These are phyloP conservation scores for Suillus fuscotomentosus DNA, from an alignment of 768 basidiomycete genomes.

Conservation along the genomic window DNA sequence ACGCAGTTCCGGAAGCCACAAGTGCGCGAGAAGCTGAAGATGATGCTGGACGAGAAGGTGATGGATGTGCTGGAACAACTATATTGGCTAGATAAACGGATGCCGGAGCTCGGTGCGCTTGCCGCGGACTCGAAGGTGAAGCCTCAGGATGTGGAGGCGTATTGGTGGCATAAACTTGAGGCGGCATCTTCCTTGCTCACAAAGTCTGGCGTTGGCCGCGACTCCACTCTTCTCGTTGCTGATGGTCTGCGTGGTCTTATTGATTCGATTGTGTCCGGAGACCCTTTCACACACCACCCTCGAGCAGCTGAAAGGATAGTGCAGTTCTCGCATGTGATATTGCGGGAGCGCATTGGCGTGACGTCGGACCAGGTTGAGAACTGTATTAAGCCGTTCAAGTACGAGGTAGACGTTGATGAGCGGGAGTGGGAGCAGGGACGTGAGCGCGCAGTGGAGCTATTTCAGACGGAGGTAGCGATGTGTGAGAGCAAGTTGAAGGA, in stretches of 20 bases:
- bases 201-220: constrained; percentile 93
- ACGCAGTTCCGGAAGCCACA: constrained; percentile 85
- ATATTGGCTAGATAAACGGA: constrained; percentile 93
- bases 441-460: constrained; percentile 68
- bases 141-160: constrained; percentile 77
- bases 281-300: constrained; percentile 93
- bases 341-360: constrained; percentile 88
- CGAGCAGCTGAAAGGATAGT: constrained; percentile 85
- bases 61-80: constrained; percentile 97
- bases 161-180: constrained; percentile 96
- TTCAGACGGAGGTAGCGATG: constrained; percentile 80
- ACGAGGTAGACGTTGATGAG: constrained; percentile 92
- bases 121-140: constrained; percentile 69
- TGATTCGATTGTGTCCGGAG: constrained; percentile 82
- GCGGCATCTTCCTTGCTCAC: constrained; percentile 91
- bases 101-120: constrained; percentile 69
- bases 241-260: constrained; percentile 89
- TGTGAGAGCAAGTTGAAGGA: constrained; percentile 87
- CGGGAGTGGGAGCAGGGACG: constrained; percentile 91
- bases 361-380: constrained; percentile 99
- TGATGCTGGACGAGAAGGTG: constrained; percentile 92
- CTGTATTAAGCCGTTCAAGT: constrained; percentile 99
- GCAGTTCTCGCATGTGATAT: constrained; percentile 89
- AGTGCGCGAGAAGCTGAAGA: constrained; percentile 66
- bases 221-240: constrained; percentile 91